Evolutionary conservation across 805 yeast genomes (phyloP).

Genomic region (Cyberlindnera veronae): DNA sequence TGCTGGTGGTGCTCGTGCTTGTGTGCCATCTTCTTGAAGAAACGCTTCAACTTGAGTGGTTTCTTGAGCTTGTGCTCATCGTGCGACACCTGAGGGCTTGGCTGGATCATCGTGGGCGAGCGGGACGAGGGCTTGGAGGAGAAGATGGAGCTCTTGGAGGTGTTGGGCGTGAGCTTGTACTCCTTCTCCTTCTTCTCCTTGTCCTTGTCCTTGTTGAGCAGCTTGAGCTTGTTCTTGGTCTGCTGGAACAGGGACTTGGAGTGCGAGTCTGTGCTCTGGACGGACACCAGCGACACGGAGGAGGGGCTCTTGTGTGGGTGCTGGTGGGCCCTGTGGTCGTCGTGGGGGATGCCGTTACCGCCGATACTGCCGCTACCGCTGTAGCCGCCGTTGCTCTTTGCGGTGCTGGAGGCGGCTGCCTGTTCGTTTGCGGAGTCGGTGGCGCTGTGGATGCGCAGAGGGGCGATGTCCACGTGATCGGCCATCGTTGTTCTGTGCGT

Average conservation of each 20-base stretch:
- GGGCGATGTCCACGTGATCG: not conserved
- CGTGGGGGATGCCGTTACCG: not conserved
- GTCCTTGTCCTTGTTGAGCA: conserved; percentile 10
- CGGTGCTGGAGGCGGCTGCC: no score
- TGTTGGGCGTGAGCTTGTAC: conserved; percentile 25
- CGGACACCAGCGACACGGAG: conserved; percentile 11
- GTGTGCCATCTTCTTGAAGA: conserved; percentile 43
- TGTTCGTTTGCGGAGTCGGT: no score
- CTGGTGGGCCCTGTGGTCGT: no score
- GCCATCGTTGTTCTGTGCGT: not conserved
- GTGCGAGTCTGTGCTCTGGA: conserved; percentile 10
- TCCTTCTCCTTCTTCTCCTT: conserved; percentile 11
- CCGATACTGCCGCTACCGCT: not conserved
- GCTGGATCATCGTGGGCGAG: conserved; percentile 21
- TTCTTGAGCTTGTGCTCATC: conserved; percentile 19
- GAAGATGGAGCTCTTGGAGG: conserved; percentile 24
- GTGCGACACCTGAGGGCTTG: conserved; percentile 17
- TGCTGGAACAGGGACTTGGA: conserved; percentile 12
- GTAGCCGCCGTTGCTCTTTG: no score
- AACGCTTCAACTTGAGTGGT: conserved; percentile 40
- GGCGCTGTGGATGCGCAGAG: not conserved
- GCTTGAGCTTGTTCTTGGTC: conserved; percentile 16
- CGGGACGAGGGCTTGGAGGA: conserved; percentile 22
- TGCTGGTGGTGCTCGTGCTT: conserved; percentile 1
- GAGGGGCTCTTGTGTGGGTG: conserved; percentile 15